phyloP scores from a whole-genome alignment of 2,329 filamentous ascomycete species.

The Fusarium temperatum region DNA sequence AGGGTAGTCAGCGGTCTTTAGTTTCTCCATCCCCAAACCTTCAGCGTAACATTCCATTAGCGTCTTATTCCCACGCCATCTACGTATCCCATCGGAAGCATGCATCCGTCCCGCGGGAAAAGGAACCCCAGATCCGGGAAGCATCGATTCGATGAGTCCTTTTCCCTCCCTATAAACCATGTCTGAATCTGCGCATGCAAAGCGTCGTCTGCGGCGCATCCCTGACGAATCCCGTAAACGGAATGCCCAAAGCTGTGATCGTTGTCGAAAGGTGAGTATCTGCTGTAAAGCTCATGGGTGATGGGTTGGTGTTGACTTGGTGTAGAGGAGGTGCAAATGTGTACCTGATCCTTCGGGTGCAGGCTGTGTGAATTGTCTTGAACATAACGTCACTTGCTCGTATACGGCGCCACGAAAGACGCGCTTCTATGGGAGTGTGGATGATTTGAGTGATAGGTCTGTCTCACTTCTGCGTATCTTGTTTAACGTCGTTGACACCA shows the following conservation, averaged over 20 bases:
- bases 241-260: conserved; percentile 49
- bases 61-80: conserved; percentile 15
- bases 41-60: not conserved
- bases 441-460: conserved; percentile 49
- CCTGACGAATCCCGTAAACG: conserved; percentile 49
- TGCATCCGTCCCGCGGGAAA: conserved; percentile 15
- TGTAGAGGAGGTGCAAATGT: conserved; percentile 46
- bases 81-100: conserved; percentile 25
- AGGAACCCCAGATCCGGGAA: conserved; percentile 1
- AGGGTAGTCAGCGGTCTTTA: not conserved
- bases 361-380: conserved; percentile 46
- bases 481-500: not conserved
- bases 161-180: not conserved
- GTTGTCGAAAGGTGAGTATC: conserved; percentile 45
- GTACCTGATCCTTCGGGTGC: conserved; percentile 43
- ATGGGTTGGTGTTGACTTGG: not conserved
- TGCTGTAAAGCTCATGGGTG: no score
- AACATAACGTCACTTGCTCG: conserved; percentile 46
- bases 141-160: conserved; percentile 31
- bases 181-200: conserved; percentile 37
- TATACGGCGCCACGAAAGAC: conserved; percentile 49
- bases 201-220: conserved; percentile 45
- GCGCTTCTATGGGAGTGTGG: conserved; percentile 50
- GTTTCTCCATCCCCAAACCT: conserved; percentile 2
- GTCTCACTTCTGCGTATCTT: not conserved